A percentile compares a stretch with the other conserved stretches of the same genome.
Conservation (phyloP, 1,284 basidiomycete genomes). For the Xanthoconium separans region DNA sequence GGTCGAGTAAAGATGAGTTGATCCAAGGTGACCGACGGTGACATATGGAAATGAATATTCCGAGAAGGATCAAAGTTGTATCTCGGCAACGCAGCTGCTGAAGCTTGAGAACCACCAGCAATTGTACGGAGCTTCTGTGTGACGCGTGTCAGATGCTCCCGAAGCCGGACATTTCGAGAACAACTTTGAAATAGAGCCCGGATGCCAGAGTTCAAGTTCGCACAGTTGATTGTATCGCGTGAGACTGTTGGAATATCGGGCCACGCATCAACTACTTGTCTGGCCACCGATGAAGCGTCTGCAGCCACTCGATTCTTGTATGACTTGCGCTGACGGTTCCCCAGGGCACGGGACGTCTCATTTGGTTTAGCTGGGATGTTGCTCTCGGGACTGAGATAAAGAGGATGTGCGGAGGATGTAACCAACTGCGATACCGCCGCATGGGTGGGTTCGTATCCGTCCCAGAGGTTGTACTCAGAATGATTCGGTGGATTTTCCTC, state of each 20-base stretch:
- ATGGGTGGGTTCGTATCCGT: neutral
- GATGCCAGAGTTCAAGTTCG: neutral
- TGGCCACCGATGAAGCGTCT: neutral
- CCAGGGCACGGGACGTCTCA: neutral
- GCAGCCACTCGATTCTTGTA: neutral
- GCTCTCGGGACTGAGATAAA: neutral
- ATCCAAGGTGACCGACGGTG: neutral
- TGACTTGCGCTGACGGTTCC: neutral
- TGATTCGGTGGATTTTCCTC: neutral
- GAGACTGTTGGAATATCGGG: neutral
- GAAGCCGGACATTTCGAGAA: neutral
- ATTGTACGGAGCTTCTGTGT: neutral
- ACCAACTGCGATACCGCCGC: neutral
- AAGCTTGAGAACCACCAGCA: neutral
- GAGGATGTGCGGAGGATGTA: neutral
- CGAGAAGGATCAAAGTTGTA: neutral
- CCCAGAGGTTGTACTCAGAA: neutral
- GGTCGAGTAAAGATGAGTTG: conserved; percentile 6
- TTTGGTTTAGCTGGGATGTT: neutral
- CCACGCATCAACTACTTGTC: neutral
- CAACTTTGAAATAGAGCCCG: neutral
- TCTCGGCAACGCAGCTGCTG: too few relatives aligned
- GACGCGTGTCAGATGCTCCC: conserved; percentile 10
- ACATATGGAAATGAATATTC: neutral
- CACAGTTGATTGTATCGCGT: neutral